phyloP scores from a whole-genome alignment of 306 rosid genomes.

The Acacia confusa region DNA sequence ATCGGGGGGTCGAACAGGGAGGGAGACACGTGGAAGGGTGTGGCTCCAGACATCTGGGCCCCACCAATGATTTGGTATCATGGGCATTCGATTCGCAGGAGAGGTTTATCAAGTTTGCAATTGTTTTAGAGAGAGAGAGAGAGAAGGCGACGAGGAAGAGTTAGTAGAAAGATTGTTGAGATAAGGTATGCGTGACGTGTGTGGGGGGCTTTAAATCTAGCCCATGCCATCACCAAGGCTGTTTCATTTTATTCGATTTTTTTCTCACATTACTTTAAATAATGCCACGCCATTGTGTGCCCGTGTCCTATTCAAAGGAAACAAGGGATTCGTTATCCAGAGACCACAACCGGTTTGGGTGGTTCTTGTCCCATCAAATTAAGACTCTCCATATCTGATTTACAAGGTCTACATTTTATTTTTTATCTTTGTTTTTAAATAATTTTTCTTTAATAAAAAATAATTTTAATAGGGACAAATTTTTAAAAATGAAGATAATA shows the following conservation, averaged over 20 bases:
- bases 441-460: too few species aligned
- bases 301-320: constrained; percentile 49
- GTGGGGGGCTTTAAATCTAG: constrained; percentile 43
- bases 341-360: too few species aligned
- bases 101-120: constrained; percentile 65
- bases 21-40: constrained; percentile 34
- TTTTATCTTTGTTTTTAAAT: too few species aligned
- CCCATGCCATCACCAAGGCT: constrained; percentile 71
- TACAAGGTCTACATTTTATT: too few species aligned
- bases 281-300: constrained; percentile 7
- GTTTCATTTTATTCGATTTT: background rate
- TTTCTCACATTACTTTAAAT: too few species aligned
- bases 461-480: too few species aligned
- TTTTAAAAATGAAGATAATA: too few species aligned
- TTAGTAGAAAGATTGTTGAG: constrained; percentile 27
- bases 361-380: too few species aligned
- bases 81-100: constrained; percentile 80
- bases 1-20: constrained; percentile 20
- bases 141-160: constrained; percentile 1
- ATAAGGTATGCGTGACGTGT: constrained; percentile 46
- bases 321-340: background rate
- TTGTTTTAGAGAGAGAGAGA: constrained; percentile 27
- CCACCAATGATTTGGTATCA: constrained; percentile 86
- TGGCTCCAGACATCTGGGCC: constrained; percentile 42
- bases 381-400: too few species aligned